Evolutionary conservation across 371 early-diverging fungal genomes (phyloP), one percentile per base, ranked within the genome.

Genomic region (Mortierella sp.): DNA sequence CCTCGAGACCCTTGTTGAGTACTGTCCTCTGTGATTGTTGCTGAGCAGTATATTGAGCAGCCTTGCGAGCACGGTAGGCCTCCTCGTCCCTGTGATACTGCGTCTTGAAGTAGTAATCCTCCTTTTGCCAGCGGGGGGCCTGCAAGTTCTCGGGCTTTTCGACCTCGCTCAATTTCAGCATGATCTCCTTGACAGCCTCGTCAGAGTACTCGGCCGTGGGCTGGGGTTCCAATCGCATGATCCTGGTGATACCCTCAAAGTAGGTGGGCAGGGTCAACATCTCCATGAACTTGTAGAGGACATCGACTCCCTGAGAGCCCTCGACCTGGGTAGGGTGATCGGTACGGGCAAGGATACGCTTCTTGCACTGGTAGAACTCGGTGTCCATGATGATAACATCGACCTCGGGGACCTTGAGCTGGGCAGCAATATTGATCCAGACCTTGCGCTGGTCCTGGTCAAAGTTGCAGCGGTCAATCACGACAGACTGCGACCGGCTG

Each of bases 401-500:
- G 14, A 94, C 87, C 45, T 79, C 76, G n/a, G 89, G 85, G 41
- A 91, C 86, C 47, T 87, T 85, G 26, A 89, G 85, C 19, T 91
- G 85, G 39, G 86, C 73, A 29, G 94, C 95, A 58, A 94, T 79
- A 26, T 88, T 88, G 37, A 94, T 80, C 94, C 94, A 95, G 44
- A 90, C 90, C 76, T 89, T 90, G 73, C 95, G 89, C 82, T 95
- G 94, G 64, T 86, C 80, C 45, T 86, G 86, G 74, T 95, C 92
- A 89, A 94, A 95, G 85, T 95, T 95, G 85, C 93, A 92, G 29
- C 94, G 91, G 80, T 95, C 95, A 22, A 95, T 85, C 71, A 95
- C 87, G 14, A 94, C 93, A 71, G 90, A 93, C 65, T 88, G 87
- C 29, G 87, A 79, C 70, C 91, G 83, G 65, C 72, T 79, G 66